Evolutionary conservation across 805 yeast species (phyloP).

Genomic region (Isabelozyma heimii): DNA sequence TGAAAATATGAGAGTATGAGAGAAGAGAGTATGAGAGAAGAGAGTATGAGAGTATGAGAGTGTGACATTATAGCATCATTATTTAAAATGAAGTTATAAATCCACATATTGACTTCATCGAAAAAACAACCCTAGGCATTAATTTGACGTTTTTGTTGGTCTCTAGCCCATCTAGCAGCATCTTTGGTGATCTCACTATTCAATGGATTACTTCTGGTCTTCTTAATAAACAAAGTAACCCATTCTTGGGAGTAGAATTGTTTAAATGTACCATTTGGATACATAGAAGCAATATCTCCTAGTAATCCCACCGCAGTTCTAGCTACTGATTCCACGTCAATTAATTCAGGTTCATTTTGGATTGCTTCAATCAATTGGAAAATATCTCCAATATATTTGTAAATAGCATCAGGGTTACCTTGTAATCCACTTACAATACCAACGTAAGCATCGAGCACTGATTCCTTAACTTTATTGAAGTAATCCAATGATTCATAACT

Average conservation of each 20-base stretch:
- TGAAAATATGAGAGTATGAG: conserved; percentile 7
- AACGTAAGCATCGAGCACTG: conserved; percentile 93
- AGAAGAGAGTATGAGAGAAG: conserved; percentile 3
- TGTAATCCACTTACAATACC: conserved; percentile 92
- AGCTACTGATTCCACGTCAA: conserved; percentile 65
- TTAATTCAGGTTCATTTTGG: conserved; percentile 57
- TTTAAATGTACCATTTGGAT: conserved; percentile 71
- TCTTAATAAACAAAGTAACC: conserved; percentile 75
- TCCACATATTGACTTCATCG: no score
- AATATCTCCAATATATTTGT: conserved; percentile 64
- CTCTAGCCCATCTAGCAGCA: conserved; percentile 98
- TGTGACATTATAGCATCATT: no score
- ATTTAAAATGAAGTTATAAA: no score
- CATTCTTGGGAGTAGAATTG: conserved; percentile 67
- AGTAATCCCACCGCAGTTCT: conserved; percentile 85
- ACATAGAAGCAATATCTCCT: conserved; percentile 91
- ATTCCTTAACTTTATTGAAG: conserved; percentile 66
- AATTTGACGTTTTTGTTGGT: conserved; percentile 59
- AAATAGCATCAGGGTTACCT: conserved; percentile 61
- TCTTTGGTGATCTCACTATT: conserved; percentile 71
- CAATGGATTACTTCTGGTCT: conserved; percentile 60
- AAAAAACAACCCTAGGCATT: neutral
- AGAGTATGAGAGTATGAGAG: conserved; percentile 5
- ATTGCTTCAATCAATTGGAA: conserved; percentile 65
- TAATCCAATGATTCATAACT: conserved; percentile 78